Evolutionary conservation across 139 green algal species (phyloP), one percentile per base, ranked within the genome.

Genomic region (Tetradesmus obliquus): DNA sequence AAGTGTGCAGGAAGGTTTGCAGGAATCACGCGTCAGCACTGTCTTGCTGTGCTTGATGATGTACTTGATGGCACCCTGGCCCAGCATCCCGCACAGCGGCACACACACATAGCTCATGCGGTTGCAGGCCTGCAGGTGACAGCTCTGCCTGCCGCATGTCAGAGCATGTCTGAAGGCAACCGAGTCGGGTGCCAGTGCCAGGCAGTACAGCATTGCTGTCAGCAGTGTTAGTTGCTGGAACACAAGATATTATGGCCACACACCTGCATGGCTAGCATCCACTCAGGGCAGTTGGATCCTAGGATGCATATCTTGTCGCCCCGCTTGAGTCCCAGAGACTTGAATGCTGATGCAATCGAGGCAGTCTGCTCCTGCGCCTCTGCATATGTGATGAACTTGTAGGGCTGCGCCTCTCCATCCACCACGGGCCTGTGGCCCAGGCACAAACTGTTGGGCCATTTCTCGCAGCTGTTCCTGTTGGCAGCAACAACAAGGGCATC

Each of bases 21-120:
- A 92, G 79, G n/a, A 19, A 12, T 6, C 9, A 72, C 3, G 8
- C 5, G 24, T 45, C 5, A 20, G 58, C 51, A 62, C 22, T 54
- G 93, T 81, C 85, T 96, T 96, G 0, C 87, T 95, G 93, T 99
- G 97, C 45, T 94, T 95, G 6, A 99, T 62, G 89, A 99, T 99
- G 93, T 96, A 99, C 91, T 99, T 95, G 10, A 99, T 93, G 1
- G 98, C 97, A 51, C 96, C 95, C 82, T 98, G 97, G 1, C 98
- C 98, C 87, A 99, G 95, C 3, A 97, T 98, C 90, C 99, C 98
- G 86, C 99, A 99, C 85, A 99, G 94, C 2, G 98, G 98, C 24
- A 99, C 97, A 86, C 97, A 99, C 60, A 97, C 94, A 13, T 96
- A 81, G 88, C 85, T 95, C 93, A 97, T 96, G n/a, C 95, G 95